Conservation (phyloP, 108 stramenopile species). For the Thalassiosira profunda region DNA sequence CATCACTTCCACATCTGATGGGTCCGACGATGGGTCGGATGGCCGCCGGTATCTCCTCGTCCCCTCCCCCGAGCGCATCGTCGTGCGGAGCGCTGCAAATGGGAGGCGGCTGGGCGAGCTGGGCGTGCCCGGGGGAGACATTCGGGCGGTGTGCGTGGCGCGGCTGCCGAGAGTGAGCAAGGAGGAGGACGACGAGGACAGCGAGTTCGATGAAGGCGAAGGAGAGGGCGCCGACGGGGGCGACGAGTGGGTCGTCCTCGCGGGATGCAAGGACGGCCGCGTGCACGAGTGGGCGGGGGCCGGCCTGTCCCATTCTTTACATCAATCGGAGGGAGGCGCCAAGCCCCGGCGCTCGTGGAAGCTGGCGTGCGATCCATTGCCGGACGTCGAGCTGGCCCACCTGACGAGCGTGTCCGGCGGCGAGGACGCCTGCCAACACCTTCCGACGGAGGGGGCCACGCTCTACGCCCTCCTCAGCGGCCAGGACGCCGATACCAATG, state of each 20-base stretch:
- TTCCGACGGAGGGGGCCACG: not conserved
- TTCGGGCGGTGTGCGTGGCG: conserved; percentile 26
- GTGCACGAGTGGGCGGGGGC: conserved; percentile 38
- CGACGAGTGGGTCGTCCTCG: conserved; percentile 43
- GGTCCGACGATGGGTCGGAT: not conserved
- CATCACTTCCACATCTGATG: not conserved
- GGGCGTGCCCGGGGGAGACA: conserved; percentile 13
- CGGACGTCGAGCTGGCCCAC: not conserved
- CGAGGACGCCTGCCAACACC: no score
- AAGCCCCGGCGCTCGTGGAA: conserved; percentile 6
- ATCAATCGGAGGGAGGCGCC: not conserved
- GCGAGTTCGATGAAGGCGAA: not conserved
- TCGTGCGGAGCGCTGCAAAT: conserved; percentile 34
- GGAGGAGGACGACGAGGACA: conserved; percentile 1
- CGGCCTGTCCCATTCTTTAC: conserved; percentile 10
- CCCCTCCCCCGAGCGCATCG: conserved; percentile 21
- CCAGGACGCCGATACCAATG: not conserved
- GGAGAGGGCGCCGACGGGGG: conserved; percentile 6
- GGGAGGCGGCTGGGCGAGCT: conserved; percentile 30
- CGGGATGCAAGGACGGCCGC: conserved; percentile 27
- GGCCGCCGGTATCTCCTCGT: conserved; percentile 26
- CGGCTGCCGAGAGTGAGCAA: conserved; percentile 19
- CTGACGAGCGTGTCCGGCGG: no score
- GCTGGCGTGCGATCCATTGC: not conserved
- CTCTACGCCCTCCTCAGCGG: conserved; percentile 7